A percentile compares a stretch with the other conserved stretches of the same genome.
phyloP scores from a whole-genome alignment of 148 eudicot genomes.

The Diospyros kaki region DNA sequence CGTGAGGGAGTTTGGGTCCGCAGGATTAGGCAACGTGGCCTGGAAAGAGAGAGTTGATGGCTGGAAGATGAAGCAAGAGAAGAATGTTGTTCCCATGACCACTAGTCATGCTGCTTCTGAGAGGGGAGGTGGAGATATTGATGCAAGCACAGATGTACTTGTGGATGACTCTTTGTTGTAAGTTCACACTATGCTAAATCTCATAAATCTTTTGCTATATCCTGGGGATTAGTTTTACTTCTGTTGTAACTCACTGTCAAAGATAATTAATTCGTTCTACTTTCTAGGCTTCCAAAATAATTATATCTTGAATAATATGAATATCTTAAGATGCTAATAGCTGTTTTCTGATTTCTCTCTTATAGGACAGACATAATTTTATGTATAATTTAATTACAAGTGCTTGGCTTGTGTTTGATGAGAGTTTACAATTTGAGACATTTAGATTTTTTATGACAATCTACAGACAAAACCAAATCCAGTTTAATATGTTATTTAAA shows the following conservation, averaged over 20 bases:
- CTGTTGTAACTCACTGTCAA: neutral
- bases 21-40: conserved; percentile 57
- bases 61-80: conserved; percentile 62
- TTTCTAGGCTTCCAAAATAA: too few relatives aligned
- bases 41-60: conserved; percentile 75
- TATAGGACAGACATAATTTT: neutral
- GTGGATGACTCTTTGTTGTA: conserved; percentile 57
- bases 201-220: neutral
- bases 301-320: too few relatives aligned
- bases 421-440: too few relatives aligned
- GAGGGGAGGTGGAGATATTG: conserved; percentile 66
- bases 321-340: neutral
- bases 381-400: neutral
- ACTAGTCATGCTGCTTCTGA: conserved; percentile 68
- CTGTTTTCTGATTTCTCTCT: neutral
- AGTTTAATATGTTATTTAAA: too few relatives aligned
- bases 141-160: conserved; percentile 59
- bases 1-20: conserved; percentile 48
- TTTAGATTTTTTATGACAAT: too few relatives aligned
- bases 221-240: neutral
- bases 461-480: too few relatives aligned
- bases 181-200: conserved; percentile 15
- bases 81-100: conserved; percentile 47
- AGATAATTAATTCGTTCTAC: neutral
- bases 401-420: neutral